These are phyloP conservation scores for Aurantiochytrium sp. DNA, from an alignment of 108 stramenopile species.

Conservation along the genomic window DNA sequence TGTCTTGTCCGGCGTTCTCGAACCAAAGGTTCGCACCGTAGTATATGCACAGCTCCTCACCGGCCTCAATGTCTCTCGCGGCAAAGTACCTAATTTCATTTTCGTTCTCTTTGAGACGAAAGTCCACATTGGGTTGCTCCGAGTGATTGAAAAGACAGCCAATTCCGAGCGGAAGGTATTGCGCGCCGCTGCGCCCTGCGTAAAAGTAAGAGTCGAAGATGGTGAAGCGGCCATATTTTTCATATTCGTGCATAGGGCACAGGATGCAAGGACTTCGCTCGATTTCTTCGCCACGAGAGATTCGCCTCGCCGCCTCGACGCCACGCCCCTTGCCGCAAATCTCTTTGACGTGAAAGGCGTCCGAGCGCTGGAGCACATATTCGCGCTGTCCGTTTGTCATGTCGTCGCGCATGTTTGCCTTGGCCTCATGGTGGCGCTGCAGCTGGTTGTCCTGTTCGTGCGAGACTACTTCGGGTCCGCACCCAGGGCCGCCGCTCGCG, in stretches of 20 bases:
- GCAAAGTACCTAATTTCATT: slow-evolving; percentile 21
- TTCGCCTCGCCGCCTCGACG: neutral
- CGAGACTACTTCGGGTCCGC: neutral
- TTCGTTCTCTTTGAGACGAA: slow-evolving; percentile 9
- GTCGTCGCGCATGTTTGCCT: too few species aligned
- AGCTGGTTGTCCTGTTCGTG: neutral
- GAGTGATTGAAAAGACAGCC: slow-evolving; percentile 37
- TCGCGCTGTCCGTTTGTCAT: too few species aligned
- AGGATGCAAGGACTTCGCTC: slow-evolving; percentile 18
- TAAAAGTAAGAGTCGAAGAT: slow-evolving; percentile 37
- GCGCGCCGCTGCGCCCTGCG: slow-evolving; percentile 16
- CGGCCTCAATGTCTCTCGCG: neutral
- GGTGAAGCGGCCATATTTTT: slow-evolving; percentile 19
- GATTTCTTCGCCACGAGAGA: neutral
- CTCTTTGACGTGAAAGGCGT: neutral
- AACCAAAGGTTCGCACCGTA: slow-evolving; percentile 38
- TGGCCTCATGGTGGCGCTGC: neutral
- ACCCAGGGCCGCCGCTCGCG: too few species aligned
- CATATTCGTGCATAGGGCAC: neutral
- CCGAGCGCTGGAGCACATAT: neutral
- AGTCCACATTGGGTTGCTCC: slow-evolving; percentile 28
- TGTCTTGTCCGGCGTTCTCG: neutral
- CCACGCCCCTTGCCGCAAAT: neutral
- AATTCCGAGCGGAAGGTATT: slow-evolving; percentile 28
- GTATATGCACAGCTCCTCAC: slow-evolving; percentile 32